Base-by-base conservation (phyloP, 495 filamentous ascomycete species). In the Penicillium crystallinum region DNA sequence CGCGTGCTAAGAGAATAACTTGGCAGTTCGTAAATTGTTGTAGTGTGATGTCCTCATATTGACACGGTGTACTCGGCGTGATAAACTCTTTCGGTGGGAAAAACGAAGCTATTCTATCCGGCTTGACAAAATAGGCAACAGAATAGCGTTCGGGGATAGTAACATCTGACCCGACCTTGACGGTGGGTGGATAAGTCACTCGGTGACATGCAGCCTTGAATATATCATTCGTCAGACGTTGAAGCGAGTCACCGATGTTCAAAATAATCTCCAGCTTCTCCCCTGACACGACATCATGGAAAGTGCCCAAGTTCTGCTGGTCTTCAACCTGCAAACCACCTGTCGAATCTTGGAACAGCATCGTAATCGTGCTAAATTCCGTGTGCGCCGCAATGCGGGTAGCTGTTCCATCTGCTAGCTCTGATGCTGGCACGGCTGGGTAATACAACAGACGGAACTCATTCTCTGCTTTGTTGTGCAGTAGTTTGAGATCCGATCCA, bases 241-340 rank as follows among this genome's bases (percentile, higher is more conserved):
- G 79, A 67, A 86, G 67, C 52, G 81, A 79, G 58, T 85, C 84
- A 1, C 82, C 84, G 34, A 87, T 78, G 58, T 86, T 87, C 44
- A 88, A 72, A 10, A 85, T 81, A 30, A 83, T 73, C 5, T 80
- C 78, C 17, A 74, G 75, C 46, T 76, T 63, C 17, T 78, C 58
- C 0, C 74, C 72, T 14, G 70, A 55, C n/a, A 64, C 79, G 27
- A 75, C 61, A 9, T 78, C 62, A 3, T 49, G 39, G 49, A 81
- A 83, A 2, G 46, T 59, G 0, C 70, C 74, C 17, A 40, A 34
- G 0, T 62, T 53, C 8, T 51, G 39, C 15, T 71, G 63, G 22
- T 76, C 65, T 49, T 78, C 65, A 2, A 78, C 57, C 49, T 80
- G 69, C 0, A 81, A 49, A 0, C 77, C 77, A 6, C 77, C 70